Percentiles rank a stretch among this genome's conserved stretches.
phyloP scores from a whole-genome alignment of 2,329 filamentous ascomycete species.

The Stylonectria norvegica region DNA sequence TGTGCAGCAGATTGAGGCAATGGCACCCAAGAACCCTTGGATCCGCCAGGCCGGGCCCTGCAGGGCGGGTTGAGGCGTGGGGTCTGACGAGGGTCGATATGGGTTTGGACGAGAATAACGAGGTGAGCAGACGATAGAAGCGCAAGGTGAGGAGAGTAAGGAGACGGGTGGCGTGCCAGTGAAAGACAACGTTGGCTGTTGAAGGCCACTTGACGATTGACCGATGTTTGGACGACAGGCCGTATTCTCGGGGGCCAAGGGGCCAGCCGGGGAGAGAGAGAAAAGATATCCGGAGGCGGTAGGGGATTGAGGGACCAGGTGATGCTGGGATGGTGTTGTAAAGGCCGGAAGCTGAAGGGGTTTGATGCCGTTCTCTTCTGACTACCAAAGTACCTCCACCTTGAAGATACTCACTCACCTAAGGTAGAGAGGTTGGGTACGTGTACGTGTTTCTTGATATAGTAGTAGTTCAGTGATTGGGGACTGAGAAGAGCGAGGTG shows the following conservation, averaged over 20 bases:
- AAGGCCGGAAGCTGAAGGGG: too few species aligned
- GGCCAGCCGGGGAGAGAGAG: too few species aligned
- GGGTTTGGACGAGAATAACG: conserved; percentile 18
- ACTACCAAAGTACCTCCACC: too few species aligned
- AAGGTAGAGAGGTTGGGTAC: too few species aligned
- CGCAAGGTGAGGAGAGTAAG: conserved; percentile 30
- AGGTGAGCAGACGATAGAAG: conserved; percentile 26
- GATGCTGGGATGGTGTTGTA: conserved; percentile 10
- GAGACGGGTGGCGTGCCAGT: conserved; percentile 26
- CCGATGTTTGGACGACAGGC: conserved; percentile 18
- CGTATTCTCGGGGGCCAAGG: conserved; percentile 13
- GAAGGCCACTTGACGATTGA: conserved; percentile 22
- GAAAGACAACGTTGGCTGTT: conserved; percentile 8
- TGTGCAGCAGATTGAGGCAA: conserved; percentile 14
- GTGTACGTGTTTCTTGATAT: too few species aligned
- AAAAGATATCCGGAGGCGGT: conserved; percentile 4
- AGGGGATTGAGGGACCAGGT: conserved; percentile 13
- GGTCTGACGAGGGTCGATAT: conserved; percentile 18
- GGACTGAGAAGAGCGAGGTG: too few species aligned
- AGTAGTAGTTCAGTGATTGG: too few species aligned
- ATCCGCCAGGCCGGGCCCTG: conserved; percentile 23
- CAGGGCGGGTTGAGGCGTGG: conserved; percentile 6
- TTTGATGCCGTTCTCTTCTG: too few species aligned
- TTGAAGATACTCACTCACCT: too few species aligned
- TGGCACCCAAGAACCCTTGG: conserved; percentile 19